Evolutionary conservation across 441 rosid species (phyloP).

Genomic region (Capsella rubella): DNA sequence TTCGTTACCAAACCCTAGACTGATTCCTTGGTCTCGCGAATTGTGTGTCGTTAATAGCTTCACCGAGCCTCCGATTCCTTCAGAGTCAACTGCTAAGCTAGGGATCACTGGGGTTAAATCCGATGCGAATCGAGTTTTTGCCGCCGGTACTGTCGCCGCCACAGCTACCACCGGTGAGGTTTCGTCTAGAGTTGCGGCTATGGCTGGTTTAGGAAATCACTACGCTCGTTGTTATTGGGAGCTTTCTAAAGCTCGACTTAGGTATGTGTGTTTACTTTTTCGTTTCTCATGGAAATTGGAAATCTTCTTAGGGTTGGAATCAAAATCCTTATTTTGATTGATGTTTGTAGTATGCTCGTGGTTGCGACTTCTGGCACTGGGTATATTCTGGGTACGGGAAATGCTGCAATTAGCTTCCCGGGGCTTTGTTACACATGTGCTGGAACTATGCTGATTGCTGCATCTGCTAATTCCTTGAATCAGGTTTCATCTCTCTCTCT

Average conservation of each 20-base stretch:
- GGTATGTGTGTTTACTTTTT: slow-evolving; percentile 48
- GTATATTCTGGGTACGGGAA: slow-evolving; percentile 79
- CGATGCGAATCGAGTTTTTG: slow-evolving; percentile 51
- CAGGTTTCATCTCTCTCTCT: slow-evolving; percentile 57
- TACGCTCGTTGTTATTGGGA: slow-evolving; percentile 90
- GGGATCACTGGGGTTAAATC: slow-evolving; percentile 46
- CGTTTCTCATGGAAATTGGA: not conserved
- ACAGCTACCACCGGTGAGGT: slow-evolving; percentile 41
- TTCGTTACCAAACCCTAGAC: slow-evolving; percentile 41
- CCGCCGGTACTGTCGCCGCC: slow-evolving; percentile 41
- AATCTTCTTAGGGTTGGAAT: not conserved
- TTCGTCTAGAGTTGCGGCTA: slow-evolving; percentile 49
- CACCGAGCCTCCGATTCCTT: slow-evolving; percentile 37
- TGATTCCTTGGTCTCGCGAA: slow-evolving; percentile 45
- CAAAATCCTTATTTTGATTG: not conserved
- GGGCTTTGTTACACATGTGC: slow-evolving; percentile 94
- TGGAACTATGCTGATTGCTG: slow-evolving; percentile 97
- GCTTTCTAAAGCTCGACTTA: slow-evolving; percentile 96
- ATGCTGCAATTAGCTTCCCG: slow-evolving; percentile 57
- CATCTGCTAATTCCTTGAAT: slow-evolving; percentile 91
- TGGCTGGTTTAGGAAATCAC: slow-evolving; percentile 53
- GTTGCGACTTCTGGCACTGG: slow-evolving; percentile 98
- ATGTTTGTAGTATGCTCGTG: slow-evolving; percentile 72
- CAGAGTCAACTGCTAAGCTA: slow-evolving; percentile 47
- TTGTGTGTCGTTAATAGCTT: slow-evolving; percentile 29